Conservation (phyloP, 148 eudicot genomes). For the Pouteria glomerata region DNA sequence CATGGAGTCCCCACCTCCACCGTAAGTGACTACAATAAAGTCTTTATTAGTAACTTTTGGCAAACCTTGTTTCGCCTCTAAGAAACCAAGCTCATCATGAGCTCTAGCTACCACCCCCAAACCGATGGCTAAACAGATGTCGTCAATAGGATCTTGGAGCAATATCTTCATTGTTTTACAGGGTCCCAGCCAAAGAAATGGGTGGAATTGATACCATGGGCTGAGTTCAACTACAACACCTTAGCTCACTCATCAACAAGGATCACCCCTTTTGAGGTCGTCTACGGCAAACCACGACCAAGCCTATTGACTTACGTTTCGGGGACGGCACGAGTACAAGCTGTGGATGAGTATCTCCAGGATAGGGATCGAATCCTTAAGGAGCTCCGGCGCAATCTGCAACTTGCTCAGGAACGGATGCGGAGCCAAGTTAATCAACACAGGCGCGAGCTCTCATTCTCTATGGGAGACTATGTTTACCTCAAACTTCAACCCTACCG, state of each 20-base stretch:
- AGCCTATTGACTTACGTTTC: not conserved
- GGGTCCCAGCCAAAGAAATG: not conserved
- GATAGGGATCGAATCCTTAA: not conserved
- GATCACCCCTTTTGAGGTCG: not conserved
- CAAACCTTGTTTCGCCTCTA: not conserved
- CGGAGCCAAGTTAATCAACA: not conserved
- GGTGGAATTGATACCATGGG: not conserved
- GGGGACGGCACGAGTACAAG: not conserved
- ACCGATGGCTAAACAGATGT: no score
- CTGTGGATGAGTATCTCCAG: not conserved
- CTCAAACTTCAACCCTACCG: no score
- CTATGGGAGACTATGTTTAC: not conserved
- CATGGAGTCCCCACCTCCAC: not conserved
- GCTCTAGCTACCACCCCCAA: not conserved
- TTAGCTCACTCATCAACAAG: not conserved
- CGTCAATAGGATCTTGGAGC: not conserved
- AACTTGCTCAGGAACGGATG: not conserved
- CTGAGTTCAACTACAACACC: slow-evolving; percentile 2
- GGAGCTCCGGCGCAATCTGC: not conserved
- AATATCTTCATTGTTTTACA: not conserved
- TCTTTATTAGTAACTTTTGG: not conserved
- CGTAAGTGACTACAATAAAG: no score
- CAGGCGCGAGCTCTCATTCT: not conserved
- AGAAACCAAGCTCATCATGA: not conserved
- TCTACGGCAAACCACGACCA: not conserved